Evolutionary conservation across 2,329 filamentous ascomycete genomes (phyloP).

Genomic region (Fusarium penzigii): DNA sequence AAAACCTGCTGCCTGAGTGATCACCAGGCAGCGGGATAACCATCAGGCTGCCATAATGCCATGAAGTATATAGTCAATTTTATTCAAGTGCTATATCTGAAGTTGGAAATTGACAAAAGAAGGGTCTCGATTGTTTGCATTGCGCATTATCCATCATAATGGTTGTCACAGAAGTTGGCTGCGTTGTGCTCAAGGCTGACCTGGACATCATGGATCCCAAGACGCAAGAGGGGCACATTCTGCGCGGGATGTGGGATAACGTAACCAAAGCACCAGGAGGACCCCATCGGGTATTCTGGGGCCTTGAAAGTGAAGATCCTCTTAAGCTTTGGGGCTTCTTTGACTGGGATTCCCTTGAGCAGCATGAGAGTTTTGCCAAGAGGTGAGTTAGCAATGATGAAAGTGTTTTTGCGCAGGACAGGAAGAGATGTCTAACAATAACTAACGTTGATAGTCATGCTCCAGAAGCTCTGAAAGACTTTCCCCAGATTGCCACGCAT

Average conservation of each 20-base stretch:
- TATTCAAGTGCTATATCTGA: no score
- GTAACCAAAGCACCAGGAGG: constrained; percentile 3
- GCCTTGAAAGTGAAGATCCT: background rate
- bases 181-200: constrained; percentile 7
- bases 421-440: no score
- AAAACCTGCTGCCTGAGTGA: no score
- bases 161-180: constrained; percentile 10
- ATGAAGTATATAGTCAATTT: no score
- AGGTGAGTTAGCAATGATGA: background rate
- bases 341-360: constrained; percentile 11
- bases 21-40: no score
- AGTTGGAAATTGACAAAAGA: no score
- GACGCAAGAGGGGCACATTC: constrained; percentile 2
- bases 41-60: no score
- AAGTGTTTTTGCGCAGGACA: background rate
- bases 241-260: background rate
- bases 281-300: constrained; percentile 8
- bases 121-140: no score
- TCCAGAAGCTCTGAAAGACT: constrained; percentile 5
- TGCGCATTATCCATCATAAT: background rate
- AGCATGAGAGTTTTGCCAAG: constrained; percentile 5
- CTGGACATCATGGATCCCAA: constrained; percentile 5
- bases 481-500: constrained; percentile 12
- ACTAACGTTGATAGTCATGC: background rate
- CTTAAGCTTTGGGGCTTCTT: constrained; percentile 13